Percentiles rank a stretch among this genome's conserved stretches.
phyloP scores from a whole-genome alignment of 1,284 basidiomycete genomes.

The Anthracocystis walkeri region DNA sequence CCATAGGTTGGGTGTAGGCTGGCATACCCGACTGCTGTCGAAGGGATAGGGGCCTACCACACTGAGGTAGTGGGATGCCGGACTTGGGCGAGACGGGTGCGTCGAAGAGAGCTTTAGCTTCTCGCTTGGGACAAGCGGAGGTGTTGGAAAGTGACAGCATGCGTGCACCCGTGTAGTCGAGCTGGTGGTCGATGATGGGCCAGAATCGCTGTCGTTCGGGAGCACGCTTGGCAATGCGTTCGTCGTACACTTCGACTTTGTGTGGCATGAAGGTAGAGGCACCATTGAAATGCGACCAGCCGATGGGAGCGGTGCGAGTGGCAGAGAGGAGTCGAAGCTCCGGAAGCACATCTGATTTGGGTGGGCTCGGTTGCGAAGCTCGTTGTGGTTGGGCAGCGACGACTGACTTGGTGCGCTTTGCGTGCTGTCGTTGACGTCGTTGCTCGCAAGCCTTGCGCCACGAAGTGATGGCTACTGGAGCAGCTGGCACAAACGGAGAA shows the following conservation, averaged over 20 bases:
- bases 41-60: not conserved
- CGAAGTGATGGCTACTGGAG: conserved; percentile 10
- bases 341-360: conserved; percentile 18
- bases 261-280: conserved; percentile 1
- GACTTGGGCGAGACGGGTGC: conserved; percentile 27
- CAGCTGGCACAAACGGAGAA: not conserved
- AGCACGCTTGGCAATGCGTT: conserved; percentile 14
- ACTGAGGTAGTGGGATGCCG: not conserved
- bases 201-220: conserved; percentile 49
- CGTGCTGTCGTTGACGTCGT: conserved; percentile 5
- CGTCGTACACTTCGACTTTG: conserved; percentile 25
- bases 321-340: conserved; percentile 52
- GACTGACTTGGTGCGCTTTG: not conserved
- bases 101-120: not conserved
- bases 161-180: conserved; percentile 46
- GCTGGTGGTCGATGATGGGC: conserved; percentile 45
- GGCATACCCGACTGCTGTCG: not conserved
- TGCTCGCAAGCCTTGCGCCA: conserved; percentile 26
- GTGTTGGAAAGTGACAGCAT: conserved; percentile 38
- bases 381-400: not conserved
- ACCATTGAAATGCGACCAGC: conserved; percentile 16
- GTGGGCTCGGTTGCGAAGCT: not conserved
- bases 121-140: not conserved
- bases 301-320: conserved; percentile 46
- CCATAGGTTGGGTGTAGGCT: conserved; percentile 4